Base-by-base conservation (phyloP, 768 basidiomycete species). In the Russula griseocarnosa region DNA sequence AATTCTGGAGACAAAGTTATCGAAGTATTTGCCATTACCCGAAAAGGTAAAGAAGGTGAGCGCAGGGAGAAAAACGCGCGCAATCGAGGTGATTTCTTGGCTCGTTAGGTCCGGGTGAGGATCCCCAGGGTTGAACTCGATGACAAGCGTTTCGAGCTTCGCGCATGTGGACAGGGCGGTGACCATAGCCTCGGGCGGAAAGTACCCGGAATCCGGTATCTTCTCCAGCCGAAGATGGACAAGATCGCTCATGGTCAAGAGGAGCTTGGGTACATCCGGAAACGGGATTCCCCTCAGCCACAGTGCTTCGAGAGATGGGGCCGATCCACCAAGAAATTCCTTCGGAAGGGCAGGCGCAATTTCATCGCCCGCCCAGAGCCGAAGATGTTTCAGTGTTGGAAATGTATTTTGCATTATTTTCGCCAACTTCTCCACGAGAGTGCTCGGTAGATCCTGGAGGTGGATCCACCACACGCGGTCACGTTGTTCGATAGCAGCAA, bases 191-290 rank as follows among this genome's bases (percentile, higher is more conserved):
- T 59, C 57, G 9, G 57, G 44, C 40, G 62, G 38, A 18, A 63
- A 30, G 18, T 59, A 54, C 8, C 62, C 56, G 28, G 44, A 16
- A 32, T 18, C 36, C 4, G 62, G 57, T 8, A 63, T 63, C n/a
- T 49, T 46, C 9, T 58, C 52, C 24, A 63, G 52, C 3, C 18
- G 44, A 8, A 63, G 58, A 16, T 30, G n/a, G 20, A 63, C 51
- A 22, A 63, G 62, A 16, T 38, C 46, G 0, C 11, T 18, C 5
- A 42, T 30, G 6, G 62, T 54, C 36, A 24, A 28, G 30, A 63
- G 62, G 10, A 54, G 44, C 7, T 14, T 38, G 6, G 62, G 62
- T 8, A 58, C 18, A 26, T 20, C 34, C 5, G 62, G 62, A 18
- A 63, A 63, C 8, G 42, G 32, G n/a, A 53, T 34, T 42, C 42